These are phyloP conservation scores for Cystobasidium sp. DNA, from an alignment of 1,284 basidiomycete genomes.

Conservation along the genomic window DNA sequence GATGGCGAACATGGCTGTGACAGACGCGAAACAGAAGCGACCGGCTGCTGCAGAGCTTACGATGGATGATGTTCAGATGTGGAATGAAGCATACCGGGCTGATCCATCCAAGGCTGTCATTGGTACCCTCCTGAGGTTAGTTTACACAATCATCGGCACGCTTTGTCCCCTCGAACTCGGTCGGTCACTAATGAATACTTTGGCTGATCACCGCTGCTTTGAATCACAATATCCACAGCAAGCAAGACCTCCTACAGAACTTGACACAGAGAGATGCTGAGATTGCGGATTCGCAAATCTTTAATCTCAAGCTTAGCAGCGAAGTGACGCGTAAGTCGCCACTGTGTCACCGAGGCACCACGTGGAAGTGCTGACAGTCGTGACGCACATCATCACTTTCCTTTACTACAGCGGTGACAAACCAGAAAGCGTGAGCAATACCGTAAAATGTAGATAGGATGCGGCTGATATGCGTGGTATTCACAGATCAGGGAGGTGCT, in stretches of 20 bases:
- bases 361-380: not conserved
- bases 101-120: conserved; percentile 72
- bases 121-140: conserved; percentile 77
- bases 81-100: conserved; percentile 48
- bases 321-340: conserved; percentile 58
- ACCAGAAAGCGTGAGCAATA: conserved; percentile 66
- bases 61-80: conserved; percentile 44
- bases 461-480: too few species aligned
- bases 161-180: conserved; percentile 65
- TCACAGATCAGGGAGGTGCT: conserved; percentile 77
- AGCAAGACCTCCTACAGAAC: conserved; percentile 35
- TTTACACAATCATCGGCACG: conserved; percentile 68
- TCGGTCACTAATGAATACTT: too few species aligned
- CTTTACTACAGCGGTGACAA: conserved; percentile 64
- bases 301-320: conserved; percentile 79
- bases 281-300: conserved; percentile 76
- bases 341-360: too few species aligned
- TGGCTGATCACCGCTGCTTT: not conserved
- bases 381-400: not conserved
- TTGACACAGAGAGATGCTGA: conserved; percentile 14
- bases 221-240: too few species aligned
- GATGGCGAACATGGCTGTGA: conserved; percentile 44
- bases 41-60: conserved; percentile 46
- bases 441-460: too few species aligned
- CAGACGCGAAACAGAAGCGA: not conserved